These are phyloP conservation scores for Acrodontium crateriforme DNA, from an alignment of 2,329 filamentous ascomycete species.

Conservation along the genomic window DNA sequence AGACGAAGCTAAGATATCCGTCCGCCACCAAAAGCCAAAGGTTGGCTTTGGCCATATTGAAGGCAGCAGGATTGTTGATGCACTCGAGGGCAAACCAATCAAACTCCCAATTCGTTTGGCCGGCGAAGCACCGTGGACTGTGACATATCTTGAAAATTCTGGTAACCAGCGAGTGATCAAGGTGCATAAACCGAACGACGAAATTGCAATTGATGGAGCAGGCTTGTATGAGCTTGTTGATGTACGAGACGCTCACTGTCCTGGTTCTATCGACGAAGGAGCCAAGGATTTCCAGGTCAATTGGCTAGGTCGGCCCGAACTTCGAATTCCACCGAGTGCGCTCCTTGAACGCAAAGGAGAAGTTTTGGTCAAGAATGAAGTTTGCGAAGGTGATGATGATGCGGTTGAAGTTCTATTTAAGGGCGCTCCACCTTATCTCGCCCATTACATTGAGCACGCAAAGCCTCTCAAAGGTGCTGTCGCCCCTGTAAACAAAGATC, in stretches of 20 bases:
- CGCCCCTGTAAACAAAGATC: slow-evolving; percentile 49
- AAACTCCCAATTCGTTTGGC: slow-evolving; percentile 71
- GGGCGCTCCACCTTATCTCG: slow-evolving; percentile 66
- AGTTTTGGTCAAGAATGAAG: slow-evolving; percentile 58
- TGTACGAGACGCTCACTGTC: slow-evolving; percentile 67
- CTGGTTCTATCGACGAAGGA: slow-evolving; percentile 60
- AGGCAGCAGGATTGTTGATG: slow-evolving; percentile 58
- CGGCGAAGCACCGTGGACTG: slow-evolving; percentile 70
- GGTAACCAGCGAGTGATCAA: slow-evolving; percentile 26
- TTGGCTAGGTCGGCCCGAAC: slow-evolving; percentile 70
- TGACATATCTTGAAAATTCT: slow-evolving; percentile 49
- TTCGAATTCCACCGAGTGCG: slow-evolving; percentile 48
- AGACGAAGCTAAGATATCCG: slow-evolving; percentile 71
- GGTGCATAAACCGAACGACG: slow-evolving; percentile 22
- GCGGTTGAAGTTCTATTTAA: slow-evolving; percentile 67
- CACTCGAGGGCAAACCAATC: slow-evolving; percentile 61
- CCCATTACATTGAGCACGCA: slow-evolving; percentile 68
- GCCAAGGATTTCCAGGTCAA: slow-evolving; percentile 65
- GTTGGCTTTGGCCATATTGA: slow-evolving; percentile 77
- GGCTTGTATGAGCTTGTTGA: slow-evolving; percentile 71
- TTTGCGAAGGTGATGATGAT: slow-evolving; percentile 92
- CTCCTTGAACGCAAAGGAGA: slow-evolving; percentile 41
- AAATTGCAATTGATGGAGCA: slow-evolving; percentile 13
- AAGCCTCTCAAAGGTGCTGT: slow-evolving; percentile 49
- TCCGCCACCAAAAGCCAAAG: slow-evolving; percentile 76